A percentile compares a stretch with the other conserved stretches of the same genome.
These are phyloP conservation scores for Pichia gijzeniarum DNA, from an alignment of 805 yeast genomes.

Conservation along the genomic window DNA sequence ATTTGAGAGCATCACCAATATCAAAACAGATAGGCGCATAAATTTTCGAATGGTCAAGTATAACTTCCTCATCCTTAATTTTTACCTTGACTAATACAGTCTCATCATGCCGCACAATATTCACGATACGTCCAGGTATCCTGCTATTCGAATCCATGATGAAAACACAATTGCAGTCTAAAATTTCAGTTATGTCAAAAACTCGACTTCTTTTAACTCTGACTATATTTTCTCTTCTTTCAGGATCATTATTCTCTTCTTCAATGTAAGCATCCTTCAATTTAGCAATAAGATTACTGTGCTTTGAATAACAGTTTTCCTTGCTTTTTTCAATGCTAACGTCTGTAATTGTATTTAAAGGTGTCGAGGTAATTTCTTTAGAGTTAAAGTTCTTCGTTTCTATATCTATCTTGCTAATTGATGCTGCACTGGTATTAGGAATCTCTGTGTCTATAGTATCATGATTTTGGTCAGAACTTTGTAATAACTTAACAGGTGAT, in stretches of 20 bases:
- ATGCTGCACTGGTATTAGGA: constrained; percentile 15
- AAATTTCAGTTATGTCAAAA: constrained; percentile 2
- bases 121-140: constrained; percentile 1
- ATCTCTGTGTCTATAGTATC: constrained; percentile 10
- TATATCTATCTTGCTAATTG: constrained; percentile 7
- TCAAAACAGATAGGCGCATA: constrained; percentile 18
- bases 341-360: not conserved
- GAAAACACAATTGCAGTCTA: constrained; percentile 2
- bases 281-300: not conserved
- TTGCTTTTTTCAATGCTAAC: not conserved
- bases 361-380: not conserved
- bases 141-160: not conserved
- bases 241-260: not conserved
- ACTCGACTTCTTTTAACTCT: not conserved
- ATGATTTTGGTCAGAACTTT: not conserved
- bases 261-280: not conserved
- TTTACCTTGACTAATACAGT: constrained; percentile 1
- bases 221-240: not conserved
- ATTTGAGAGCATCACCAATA: constrained; percentile 16
- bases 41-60: constrained; percentile 8
- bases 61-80: constrained; percentile 1
- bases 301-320: not conserved
- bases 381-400: not conserved
- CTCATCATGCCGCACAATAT: not conserved
- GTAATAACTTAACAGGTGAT: not conserved